phyloP scores from a whole-genome alignment of 208 protist species.

The Herpetomonas muscarum region DNA sequence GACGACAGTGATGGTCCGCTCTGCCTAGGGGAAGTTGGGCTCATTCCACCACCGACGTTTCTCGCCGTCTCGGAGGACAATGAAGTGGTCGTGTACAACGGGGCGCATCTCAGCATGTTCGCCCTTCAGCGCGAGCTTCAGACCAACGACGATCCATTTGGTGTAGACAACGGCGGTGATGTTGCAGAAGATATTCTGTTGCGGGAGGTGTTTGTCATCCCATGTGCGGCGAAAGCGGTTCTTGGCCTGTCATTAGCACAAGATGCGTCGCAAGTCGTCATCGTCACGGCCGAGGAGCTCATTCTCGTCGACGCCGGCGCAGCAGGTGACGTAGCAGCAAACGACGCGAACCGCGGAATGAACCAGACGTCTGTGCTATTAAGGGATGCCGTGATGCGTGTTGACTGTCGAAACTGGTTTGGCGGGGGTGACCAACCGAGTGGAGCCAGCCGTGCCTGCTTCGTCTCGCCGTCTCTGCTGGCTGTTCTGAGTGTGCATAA shows the following conservation, averaged over 20 bases:
- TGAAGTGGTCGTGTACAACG: background rate
- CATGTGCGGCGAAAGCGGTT: background rate
- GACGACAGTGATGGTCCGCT: background rate
- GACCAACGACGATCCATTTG: background rate
- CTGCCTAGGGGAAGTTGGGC: background rate
- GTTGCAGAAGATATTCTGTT: background rate
- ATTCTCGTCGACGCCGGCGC: background rate
- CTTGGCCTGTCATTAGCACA: background rate
- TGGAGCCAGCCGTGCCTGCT: slow-evolving; percentile 18
- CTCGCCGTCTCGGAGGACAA: slow-evolving; percentile 1
- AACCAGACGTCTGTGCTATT: background rate
- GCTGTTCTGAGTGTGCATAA: slow-evolving; percentile 23
- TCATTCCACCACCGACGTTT: background rate
- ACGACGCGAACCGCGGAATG: too few relatives aligned
- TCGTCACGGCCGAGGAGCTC: slow-evolving; percentile 2
- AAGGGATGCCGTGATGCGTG: background rate
- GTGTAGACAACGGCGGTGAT: background rate
- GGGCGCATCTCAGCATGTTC: slow-evolving; percentile 1
- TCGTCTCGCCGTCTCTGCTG: slow-evolving; percentile 23
- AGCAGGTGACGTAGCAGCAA: background rate
- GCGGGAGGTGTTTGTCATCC: background rate
- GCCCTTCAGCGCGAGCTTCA: background rate
- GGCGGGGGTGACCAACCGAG: slow-evolving; percentile 2
- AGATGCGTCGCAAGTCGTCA: slow-evolving; percentile 1
- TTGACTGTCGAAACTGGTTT: slow-evolving; percentile 35